Evolutionary conservation across 1,139 yeast species (phyloP), one percentile per base, ranked within the genome.

Genomic region (Zygosaccharomyces sapae): DNA sequence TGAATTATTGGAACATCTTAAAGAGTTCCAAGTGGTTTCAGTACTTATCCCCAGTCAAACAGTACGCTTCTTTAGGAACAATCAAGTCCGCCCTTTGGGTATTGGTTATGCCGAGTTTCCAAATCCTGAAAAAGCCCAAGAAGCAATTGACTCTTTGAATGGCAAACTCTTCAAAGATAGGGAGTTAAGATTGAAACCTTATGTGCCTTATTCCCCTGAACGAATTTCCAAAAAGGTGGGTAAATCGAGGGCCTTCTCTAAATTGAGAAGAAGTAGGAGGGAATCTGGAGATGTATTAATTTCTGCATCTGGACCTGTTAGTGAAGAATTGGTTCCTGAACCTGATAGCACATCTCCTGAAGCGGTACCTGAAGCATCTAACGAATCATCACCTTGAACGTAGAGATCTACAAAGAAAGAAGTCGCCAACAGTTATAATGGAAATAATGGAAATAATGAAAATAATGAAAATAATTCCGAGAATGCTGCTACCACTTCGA

Each of bases 61-160:
- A 1, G 70, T 77, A n/a, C 69, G 75, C 31, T 76, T 77, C 16
- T 66, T 72, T 45, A 67, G 73, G 45, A 58, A 61, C 12, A 55
- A 59, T n/a, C 68, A 67, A 43, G 73, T 71, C 41, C 71, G 69
- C 53, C 77, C 83, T 2, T 67, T 80, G 48, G 88, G 89, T 1
- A 74, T 78, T 52, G 89, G 85, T 0, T 83, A 81, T 63, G 86
- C 77, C 24, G 86, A 79, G 46, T 79, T 83, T 55, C 69, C 64
- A n/a, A 61, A 71, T 33, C 62, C 66, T 13, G 81, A 76, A 25
- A 75, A 49, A 8, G 84, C 84, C 2, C 70, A 69, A 31, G 64
- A 65, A 22, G 86, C 74, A 3, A 69, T 74, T 35, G 61, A 63
- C 5, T 66, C 67, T 18, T 63, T 77, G 47, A 67, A 76, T 55